These are phyloP conservation scores for Nigrospora oryzae DNA, from an alignment of 2,329 filamentous ascomycete species.

Conservation along the genomic window DNA sequence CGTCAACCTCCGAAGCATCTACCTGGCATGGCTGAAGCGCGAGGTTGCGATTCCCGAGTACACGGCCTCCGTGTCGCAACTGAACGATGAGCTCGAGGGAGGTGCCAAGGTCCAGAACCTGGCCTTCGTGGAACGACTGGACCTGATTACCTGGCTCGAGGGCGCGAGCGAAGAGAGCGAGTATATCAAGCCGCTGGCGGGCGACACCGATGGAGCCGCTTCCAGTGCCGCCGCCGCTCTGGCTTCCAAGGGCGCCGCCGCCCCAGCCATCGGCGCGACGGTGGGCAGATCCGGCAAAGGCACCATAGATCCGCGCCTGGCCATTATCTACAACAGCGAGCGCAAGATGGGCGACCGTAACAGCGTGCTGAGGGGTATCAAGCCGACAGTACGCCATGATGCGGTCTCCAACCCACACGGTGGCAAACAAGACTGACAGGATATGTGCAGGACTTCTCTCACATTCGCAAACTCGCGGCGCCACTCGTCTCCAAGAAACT, in stretches of 20 bases:
- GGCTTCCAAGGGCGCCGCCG: conserved; percentile 26
- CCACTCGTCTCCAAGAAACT: conserved; percentile 63
- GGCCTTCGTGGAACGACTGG: conserved; percentile 83
- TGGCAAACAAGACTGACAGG: background rate
- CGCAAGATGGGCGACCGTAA: conserved; percentile 90
- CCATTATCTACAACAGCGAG: conserved; percentile 87
- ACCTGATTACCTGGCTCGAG: conserved; percentile 88
- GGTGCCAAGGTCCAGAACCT: conserved; percentile 73
- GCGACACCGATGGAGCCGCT: conserved; percentile 45
- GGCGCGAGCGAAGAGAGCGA: conserved; percentile 86
- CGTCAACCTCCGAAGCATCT: conserved; percentile 87
- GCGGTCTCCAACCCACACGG: no score
- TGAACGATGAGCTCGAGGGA: conserved; percentile 69
- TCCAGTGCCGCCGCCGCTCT: conserved; percentile 30
- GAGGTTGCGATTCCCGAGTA: conserved; percentile 87
- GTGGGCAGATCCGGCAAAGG: conserved; percentile 51
- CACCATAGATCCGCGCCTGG: conserved; percentile 68
- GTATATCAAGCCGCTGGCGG: conserved; percentile 78
- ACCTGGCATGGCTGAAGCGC: conserved; percentile 92
- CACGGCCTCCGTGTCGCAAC: conserved; percentile 70
- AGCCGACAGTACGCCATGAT: conserved; percentile 62
- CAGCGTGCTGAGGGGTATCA: conserved; percentile 75
- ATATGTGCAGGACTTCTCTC: conserved; percentile 73
- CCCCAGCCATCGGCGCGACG: conserved; percentile 32
- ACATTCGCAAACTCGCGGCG: conserved; percentile 78